A percentile compares a stretch with the other conserved stretches of the same genome.
Evolutionary conservation across 208 protist species (phyloP).

Genomic region (Acanthamoeba lenticulata): DNA sequence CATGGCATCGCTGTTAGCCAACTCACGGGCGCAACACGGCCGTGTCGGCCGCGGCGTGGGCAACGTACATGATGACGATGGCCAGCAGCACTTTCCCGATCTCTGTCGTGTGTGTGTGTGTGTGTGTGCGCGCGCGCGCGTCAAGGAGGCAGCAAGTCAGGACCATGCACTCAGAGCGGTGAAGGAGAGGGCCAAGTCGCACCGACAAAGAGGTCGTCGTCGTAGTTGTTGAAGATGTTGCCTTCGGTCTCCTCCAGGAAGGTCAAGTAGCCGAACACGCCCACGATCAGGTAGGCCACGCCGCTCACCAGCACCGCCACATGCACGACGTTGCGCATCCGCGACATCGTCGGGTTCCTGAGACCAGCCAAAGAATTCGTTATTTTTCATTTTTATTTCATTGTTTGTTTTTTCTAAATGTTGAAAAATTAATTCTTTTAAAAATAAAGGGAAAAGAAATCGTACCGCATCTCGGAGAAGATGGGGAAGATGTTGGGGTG

Average conservation of each 20-base stretch:
- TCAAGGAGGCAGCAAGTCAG: too few relatives aligned
- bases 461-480: conserved; percentile 23
- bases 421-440: too few relatives aligned
- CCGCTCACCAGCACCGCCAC: neutral
- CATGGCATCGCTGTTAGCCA: too few relatives aligned
- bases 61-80: neutral
- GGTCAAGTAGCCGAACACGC: conserved; percentile 54
- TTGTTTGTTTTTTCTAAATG: too few relatives aligned
- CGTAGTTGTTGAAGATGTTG: conserved; percentile 55
- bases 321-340: neutral
- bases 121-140: too few relatives aligned
- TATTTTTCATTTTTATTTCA: too few relatives aligned
- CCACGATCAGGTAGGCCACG: neutral
- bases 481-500: conserved; percentile 53
- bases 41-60: neutral
- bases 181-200: too few relatives aligned
- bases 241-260: conserved; percentile 42
- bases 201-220: neutral
- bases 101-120: too few relatives aligned
- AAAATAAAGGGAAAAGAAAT: too few relatives aligned
- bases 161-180: too few relatives aligned
- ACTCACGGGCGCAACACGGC: too few relatives aligned
- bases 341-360: conserved; percentile 26
- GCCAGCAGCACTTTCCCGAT: conserved; percentile 28
- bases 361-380: too few relatives aligned